These are phyloP conservation scores for Saraca asoca DNA, from an alignment of 331 rosid species.

Conservation along the genomic window DNA sequence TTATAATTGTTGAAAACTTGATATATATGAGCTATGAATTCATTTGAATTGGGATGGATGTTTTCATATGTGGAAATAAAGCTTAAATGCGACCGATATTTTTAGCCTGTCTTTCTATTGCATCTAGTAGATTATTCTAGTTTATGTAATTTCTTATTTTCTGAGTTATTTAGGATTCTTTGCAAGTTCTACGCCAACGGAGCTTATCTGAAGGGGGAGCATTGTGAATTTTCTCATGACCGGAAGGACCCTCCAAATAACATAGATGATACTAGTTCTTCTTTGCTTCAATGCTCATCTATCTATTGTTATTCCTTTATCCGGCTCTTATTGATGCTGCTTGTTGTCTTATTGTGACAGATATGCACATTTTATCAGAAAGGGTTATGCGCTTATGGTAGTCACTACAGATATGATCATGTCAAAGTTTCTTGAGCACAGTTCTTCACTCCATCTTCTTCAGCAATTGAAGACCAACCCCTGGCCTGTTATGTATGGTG, in stretches of 20 bases:
- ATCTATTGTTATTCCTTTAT: slow-evolving; percentile 11
- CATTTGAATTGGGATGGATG: not conserved
- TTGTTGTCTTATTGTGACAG: slow-evolving; percentile 47
- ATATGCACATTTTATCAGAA: slow-evolving; percentile 89
- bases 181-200: slow-evolving; percentile 98
- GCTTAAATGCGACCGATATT: slow-evolving; percentile 9
- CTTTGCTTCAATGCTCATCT: slow-evolving; percentile 17
- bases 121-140: slow-evolving; percentile 20
- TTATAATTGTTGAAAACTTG: not conserved
- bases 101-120: slow-evolving; percentile 15
- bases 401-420: slow-evolving; percentile 96
- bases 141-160: slow-evolving; percentile 17
- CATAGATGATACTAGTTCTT: slow-evolving; percentile 46
- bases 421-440: slow-evolving; percentile 64
- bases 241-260: slow-evolving; percentile 92
- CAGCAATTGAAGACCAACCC: slow-evolving; percentile 44
- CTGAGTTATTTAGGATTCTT: slow-evolving; percentile 62
- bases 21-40: not conserved
- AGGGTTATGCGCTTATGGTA: slow-evolving; percentile 88
- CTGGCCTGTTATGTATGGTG: slow-evolving; percentile 41
- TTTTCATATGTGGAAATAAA: slow-evolving; percentile 9
- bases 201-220: slow-evolving; percentile 96
- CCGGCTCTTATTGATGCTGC: slow-evolving; percentile 16
- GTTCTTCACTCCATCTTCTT: slow-evolving; percentile 62
- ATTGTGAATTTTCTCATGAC: slow-evolving; percentile 94